A percentile compares a stretch with the other conserved stretches of the same genome.
These are phyloP conservation scores for Cicer arietinum DNA, from an alignment of 306 rosid genomes.

Conservation along the genomic window DNA sequence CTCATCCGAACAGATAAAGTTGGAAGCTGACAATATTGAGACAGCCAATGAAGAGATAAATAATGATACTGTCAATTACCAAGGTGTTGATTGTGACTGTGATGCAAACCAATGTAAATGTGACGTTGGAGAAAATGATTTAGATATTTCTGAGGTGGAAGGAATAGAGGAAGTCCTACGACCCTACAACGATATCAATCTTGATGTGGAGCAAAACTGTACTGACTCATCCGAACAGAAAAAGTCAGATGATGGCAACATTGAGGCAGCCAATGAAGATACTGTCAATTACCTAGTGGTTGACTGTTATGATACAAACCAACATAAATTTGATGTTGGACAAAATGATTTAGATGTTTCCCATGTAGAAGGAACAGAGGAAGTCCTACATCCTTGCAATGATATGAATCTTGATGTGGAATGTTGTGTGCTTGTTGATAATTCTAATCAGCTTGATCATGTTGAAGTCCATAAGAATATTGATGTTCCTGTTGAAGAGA, in stretches of 20 bases:
- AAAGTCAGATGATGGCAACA: slow-evolving; percentile 29
- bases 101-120: slow-evolving; percentile 38
- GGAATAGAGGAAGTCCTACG: slow-evolving; percentile 41
- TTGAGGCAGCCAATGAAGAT: slow-evolving; percentile 40
- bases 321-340: slow-evolving; percentile 34
- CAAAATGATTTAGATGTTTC: slow-evolving; percentile 45
- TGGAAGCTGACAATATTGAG: slow-evolving; percentile 38
- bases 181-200: slow-evolving; percentile 24
- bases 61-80: slow-evolving; percentile 36
- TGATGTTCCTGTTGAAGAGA: slow-evolving; percentile 41
- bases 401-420: slow-evolving; percentile 34
- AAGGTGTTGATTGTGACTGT: slow-evolving; percentile 26
- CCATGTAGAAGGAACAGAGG: slow-evolving; percentile 47
- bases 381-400: slow-evolving; percentile 37
- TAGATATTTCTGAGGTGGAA: slow-evolving; percentile 45
- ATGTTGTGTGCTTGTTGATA: slow-evolving; percentile 35
- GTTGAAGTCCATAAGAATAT: slow-evolving; percentile 46
- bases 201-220: slow-evolving; percentile 25
- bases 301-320: slow-evolving; percentile 35
- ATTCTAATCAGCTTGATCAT: slow-evolving; percentile 46
- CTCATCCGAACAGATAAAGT: slow-evolving; percentile 3
- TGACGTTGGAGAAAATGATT: slow-evolving; percentile 44
- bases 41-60: slow-evolving; percentile 41
- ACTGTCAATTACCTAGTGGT: slow-evolving; percentile 39
- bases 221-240: slow-evolving; percentile 11